Evolutionary conservation across 257 asterid species (phyloP), one percentile per base, ranked within the genome.

Genomic region (Jacaranda copaia): DNA sequence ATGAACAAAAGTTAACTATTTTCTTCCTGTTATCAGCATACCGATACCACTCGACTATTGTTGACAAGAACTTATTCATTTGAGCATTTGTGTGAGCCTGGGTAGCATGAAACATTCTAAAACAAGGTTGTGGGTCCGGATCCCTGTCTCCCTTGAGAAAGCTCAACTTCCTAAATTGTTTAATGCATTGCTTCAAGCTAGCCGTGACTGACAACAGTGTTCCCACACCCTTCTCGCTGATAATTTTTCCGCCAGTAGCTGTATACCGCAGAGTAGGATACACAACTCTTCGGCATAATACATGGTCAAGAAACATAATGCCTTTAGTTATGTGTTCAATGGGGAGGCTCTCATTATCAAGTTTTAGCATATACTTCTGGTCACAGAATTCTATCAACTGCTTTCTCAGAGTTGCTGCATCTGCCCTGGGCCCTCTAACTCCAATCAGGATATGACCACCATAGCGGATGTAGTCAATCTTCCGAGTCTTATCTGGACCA

Each of bases 21-120:
- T 93, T 95, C 87, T 95, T 95, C 87, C 99, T 86, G 81, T 95
- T 93, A 80, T 91, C 98, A 16, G 99, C 99, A 81, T 93, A 95
- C 73, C 99, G 85, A 61, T 93, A 95, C 99, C 99, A 95, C 89
- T 95, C 99, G 64, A 92, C 99, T 82, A 95, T 90, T 25, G 96
- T 90, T 25, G 94, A 75, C 86, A 95, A 87, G 48, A 95, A 81
- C 85, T 95, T 95, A 65, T 95, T 95, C 99, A 95, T 95, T 81
- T 95, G 99, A 59, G 99, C 96, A 82, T 95, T 95, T 58, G 99
- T 91, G 85, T 95, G 98, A 72, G 98, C 96, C 81, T 95, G 99
- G 39, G 98, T 95, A 73, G 99, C 98, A 81, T 95, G 99, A 71
- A 95, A 95, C 99, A 95, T 95, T 85, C 98, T 83, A 72, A 95